These are phyloP conservation scores for Coemansia sp. DNA, from an alignment of 192 early-diverging fungal species.

Conservation along the genomic window DNA sequence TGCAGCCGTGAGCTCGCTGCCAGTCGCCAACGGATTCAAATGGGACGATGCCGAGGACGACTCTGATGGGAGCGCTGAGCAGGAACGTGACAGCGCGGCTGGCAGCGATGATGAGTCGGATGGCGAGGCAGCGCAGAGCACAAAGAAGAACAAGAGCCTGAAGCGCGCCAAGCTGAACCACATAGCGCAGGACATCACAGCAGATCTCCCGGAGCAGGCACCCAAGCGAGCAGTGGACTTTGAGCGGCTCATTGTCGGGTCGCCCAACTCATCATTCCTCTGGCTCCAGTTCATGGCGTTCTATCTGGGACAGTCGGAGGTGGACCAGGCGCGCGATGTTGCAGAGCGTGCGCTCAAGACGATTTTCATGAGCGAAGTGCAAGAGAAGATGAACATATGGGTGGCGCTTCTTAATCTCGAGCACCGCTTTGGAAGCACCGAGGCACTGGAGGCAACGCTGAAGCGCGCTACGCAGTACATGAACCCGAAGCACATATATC, in stretches of 20 bases:
- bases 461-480: constrained; percentile 81
- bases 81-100: constrained; percentile 30
- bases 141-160: constrained; percentile 15
- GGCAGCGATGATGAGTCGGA: constrained; percentile 56
- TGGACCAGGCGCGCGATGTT: constrained; percentile 88
- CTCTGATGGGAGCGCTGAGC: constrained; percentile 19
- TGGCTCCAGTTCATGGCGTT: constrained; percentile 99
- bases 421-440: constrained; percentile 88
- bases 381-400: constrained; percentile 98
- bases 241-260: constrained; percentile 89
- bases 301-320: constrained; percentile 91
- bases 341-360: constrained; percentile 93
- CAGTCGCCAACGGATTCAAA: constrained; percentile 51
- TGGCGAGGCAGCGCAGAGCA: constrained; percentile 43
- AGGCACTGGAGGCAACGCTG: constrained; percentile 77
- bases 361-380: constrained; percentile 88
- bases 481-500: constrained; percentile 88
- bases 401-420: constrained; percentile 95
- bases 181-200: constrained; percentile 68
- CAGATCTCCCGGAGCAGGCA: constrained; percentile 64
- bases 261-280: constrained; percentile 93
- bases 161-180: constrained; percentile 65
- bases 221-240: constrained; percentile 83
- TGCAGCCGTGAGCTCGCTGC: constrained; percentile 20
- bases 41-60: constrained; percentile 52